Base-by-base conservation (phyloP, 148 eudicot genomes). In the Drosera capensis region DNA sequence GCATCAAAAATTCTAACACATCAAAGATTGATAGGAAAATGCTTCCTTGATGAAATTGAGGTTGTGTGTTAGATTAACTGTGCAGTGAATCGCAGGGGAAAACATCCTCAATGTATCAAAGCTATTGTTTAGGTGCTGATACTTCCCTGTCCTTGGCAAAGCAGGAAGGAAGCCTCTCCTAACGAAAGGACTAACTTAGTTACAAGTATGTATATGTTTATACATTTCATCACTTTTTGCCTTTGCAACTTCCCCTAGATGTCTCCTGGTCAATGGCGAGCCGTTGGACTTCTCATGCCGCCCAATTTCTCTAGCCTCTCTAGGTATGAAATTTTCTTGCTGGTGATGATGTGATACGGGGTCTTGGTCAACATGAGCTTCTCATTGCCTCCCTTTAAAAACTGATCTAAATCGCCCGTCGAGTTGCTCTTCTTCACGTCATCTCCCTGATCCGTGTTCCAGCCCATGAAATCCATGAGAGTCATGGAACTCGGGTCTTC, bases 381-480 rank as follows among this genome's bases (percentile, higher is more conserved):
- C 5, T 31, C 41, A 1, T 40, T 40, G 8, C n/a, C 48, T 9
- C 9, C 48, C 48, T 44, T 23, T 8, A 31, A 15, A 3, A 12
- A 23, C 18, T n/a, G 31, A 23, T 51, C 44, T 4, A 50, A 8
- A 50, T 37, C 44, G 0, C 3, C 34, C 13, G 1, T 34, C n/a
- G 30, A 39, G 8, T 25, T 39, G 1, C 16, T 5, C 16, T 39
- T 51, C 45, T 51, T 39, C 20, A 12, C 20, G 24, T 51, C 55
- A 24, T 51, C 55, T 51, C 22, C 55, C 4, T 46, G 68, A 45
- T 70, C 62, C 39, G 55, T 14, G n/a, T 25, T 54, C 79, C 79
- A 73, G 0, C 75, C 75, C 71, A 73, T 73, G 59, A 65, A 69
- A 63, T 73, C 79, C 8, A 59, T 35, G 11, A 73, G 63, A 34